Evolutionary conservation across 2,329 filamentous ascomycete genomes (phyloP).

Genomic region (Fusarium pseudoanthophilum): DNA sequence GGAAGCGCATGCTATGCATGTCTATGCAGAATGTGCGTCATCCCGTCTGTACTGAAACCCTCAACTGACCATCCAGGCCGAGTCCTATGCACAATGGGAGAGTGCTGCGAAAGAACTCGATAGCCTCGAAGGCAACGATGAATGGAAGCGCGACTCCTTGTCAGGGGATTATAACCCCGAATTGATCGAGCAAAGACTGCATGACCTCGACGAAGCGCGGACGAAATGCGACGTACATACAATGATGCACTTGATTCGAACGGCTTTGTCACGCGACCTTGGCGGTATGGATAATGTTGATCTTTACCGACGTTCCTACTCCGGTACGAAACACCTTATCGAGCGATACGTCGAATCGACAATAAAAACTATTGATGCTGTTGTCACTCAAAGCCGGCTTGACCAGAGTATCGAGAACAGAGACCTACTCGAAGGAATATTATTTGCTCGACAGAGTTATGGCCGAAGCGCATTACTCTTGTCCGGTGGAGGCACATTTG

Average conservation of each 20-base stretch:
- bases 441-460: conserved; percentile 81
- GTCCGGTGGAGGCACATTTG: conserved; percentile 88
- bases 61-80: conserved; percentile 62
- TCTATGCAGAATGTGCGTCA: conserved; percentile 72
- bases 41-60: background rate
- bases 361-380: conserved; percentile 75
- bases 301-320: conserved; percentile 84
- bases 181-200: conserved; percentile 75
- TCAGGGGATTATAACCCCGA: conserved; percentile 76
- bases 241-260: conserved; percentile 86
- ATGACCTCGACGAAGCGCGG: conserved; percentile 79
- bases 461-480: conserved; percentile 85
- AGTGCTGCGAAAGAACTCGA: conserved; percentile 81
- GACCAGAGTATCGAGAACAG: conserved; percentile 67
- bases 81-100: conserved; percentile 77
- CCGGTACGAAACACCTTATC: conserved; percentile 87
- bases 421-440: conserved; percentile 72
- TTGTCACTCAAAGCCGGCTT: conserved; percentile 70
- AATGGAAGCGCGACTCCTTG: conserved; percentile 77
- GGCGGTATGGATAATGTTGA: conserved; percentile 87
- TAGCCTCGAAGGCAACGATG: conserved; percentile 79
- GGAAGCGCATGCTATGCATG: conserved; percentile 70
- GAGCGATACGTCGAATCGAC: conserved; percentile 88
- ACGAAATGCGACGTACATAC: conserved; percentile 75
- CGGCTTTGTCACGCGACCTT: conserved; percentile 80